Base-by-base conservation (phyloP, 306 rosid genomes). In the Malus sylvestris region DNA sequence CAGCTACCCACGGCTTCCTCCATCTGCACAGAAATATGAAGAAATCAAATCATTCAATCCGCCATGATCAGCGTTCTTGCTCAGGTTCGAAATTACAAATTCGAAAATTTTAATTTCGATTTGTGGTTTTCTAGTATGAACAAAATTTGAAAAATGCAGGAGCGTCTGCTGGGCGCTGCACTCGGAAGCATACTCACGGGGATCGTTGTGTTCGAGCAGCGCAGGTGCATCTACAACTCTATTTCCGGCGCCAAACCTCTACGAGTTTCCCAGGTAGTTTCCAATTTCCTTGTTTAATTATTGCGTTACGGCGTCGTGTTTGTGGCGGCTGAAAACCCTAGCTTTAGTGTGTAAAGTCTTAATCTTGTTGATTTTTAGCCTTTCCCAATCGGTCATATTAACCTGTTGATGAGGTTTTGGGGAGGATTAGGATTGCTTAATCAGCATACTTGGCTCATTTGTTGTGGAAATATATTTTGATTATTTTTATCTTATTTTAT, bases 81-180 rank as follows among this genome's bases (percentile, higher is more conserved):
- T 53, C 96, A 92, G 97, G 97, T 92, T 40, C 20, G 10, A 10
- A n/a, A 5, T 11, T 20, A 23, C 38, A 10, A 62, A 10, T 72
- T 16, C 40, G 10, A 22, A 51, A 8, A 10, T 58, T 58, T 25
- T 65, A 6, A 23, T 14, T 49, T 58, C 10, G 18, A 14, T 72
- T 58, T 55, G 3, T 73, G 6, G 14, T 58, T 25, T 38, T 6
- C 22, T 53, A 4, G 3, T n/a, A n/a, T 53, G 51, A 33, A 33
- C 66, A n/a, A n/a, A 16, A 40, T 73, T 27, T 42, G 49, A 10
- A 57, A 33, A 51, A 12, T 78, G 66, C 84, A 90, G 98, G 97
- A 93, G 76, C 93, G 96, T 80, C 82, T 93, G 5, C 83, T 93
- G n/a, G 98, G 97, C 62, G 90, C 87, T 77, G 87, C 98, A 55